Evolutionary conservation across 2,329 filamentous ascomycete genomes (phyloP).

Genomic region (Ophiostoma piceae): DNA sequence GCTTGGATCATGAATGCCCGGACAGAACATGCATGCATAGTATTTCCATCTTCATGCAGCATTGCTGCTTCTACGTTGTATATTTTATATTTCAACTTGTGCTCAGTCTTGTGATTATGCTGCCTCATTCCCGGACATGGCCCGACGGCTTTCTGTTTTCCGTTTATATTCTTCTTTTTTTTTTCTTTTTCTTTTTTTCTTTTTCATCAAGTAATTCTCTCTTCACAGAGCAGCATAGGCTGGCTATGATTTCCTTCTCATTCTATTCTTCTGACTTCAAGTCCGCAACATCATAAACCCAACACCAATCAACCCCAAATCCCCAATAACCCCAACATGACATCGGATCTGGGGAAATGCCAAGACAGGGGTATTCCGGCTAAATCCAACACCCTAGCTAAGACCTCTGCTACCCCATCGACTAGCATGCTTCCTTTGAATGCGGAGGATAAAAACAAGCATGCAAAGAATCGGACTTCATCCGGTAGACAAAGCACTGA

Average conservation of each 20-base stretch:
- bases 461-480: background rate
- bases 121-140: background rate
- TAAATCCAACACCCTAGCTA: slow-evolving; percentile 9
- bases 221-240: too few species aligned
- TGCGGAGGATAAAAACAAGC: background rate
- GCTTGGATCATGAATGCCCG: background rate
- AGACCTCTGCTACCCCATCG: background rate
- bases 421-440: background rate
- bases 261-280: background rate
- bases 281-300: background rate
- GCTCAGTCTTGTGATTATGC: background rate
- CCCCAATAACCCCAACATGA: background rate
- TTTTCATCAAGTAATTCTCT: too few species aligned
- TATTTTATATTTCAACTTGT: background rate
- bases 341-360: slow-evolving; percentile 11
- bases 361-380: slow-evolving; percentile 12
- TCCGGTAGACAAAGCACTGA: background rate
- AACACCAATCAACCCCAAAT: background rate
- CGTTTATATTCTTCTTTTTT: background rate
- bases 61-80: background rate
- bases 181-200: background rate
- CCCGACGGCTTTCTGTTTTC: background rate
- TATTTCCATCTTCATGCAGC: background rate
- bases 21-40: background rate
- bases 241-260: background rate